Conservation (phyloP, 1,284 basidiomycete genomes). For the Cerioporus squamosus region DNA sequence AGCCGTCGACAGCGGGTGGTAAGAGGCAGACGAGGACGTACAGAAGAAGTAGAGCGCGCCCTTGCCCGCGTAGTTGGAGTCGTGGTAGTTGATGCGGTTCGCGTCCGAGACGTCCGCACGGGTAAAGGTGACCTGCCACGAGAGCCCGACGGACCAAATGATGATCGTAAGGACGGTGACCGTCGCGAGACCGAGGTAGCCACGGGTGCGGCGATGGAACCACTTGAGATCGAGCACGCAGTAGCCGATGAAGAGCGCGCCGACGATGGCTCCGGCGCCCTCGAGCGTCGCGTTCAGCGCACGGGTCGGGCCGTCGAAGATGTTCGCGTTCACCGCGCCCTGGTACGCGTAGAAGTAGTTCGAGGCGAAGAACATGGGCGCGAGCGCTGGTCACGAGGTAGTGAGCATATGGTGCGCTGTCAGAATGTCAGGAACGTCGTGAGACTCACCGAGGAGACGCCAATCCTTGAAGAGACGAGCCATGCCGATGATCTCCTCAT, state of each 20-base stretch:
- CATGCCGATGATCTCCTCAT: conserved; percentile 40
- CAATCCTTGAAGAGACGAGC: conserved; percentile 42
- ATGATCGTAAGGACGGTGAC: conserved; percentile 39
- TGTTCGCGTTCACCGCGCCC: conserved; percentile 40
- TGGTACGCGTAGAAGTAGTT: conserved; percentile 50
- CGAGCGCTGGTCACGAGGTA: conserved; percentile 30
- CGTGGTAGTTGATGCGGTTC: conserved; percentile 39
- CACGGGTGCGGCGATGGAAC: conserved; percentile 42
- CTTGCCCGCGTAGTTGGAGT: conserved; percentile 37
- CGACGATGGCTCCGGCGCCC: conserved; percentile 45
- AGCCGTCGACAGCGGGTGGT: not conserved
- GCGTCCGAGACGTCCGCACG: conserved; percentile 27
- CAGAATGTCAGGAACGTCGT: not conserved
- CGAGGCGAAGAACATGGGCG: conserved; percentile 48
- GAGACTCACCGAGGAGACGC: conserved; percentile 36
- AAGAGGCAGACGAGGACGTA: conserved; percentile 26
- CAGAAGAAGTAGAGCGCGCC: conserved; percentile 47
- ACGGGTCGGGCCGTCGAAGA: conserved; percentile 46
- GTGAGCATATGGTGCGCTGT: not conserved
- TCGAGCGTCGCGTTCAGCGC: conserved; percentile 46
- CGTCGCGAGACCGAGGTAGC: conserved; percentile 44
- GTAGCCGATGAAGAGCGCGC: conserved; percentile 47
- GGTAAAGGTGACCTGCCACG: conserved; percentile 42
- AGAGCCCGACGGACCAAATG: conserved; percentile 41
- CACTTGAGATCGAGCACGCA: conserved; percentile 41